Conservation (phyloP, 345 rosid species). For the Balakata baccata region DNA sequence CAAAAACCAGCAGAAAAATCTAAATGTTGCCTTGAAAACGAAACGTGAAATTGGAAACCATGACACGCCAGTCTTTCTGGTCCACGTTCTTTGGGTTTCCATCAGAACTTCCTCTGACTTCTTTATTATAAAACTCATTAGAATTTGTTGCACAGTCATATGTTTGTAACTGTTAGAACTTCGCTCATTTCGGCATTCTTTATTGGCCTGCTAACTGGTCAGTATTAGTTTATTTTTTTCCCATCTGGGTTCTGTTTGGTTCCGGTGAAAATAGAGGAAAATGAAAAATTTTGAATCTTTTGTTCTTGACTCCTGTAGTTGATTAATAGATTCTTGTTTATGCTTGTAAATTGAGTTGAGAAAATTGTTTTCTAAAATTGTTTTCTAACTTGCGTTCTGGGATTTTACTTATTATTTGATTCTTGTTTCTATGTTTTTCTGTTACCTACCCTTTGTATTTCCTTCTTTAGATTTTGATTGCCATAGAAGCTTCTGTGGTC, state of each 20-base stretch:
- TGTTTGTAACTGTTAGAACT: not conserved
- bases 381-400: not conserved
- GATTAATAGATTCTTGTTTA: not conserved
- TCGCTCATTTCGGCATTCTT: not conserved
- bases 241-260: constrained; percentile 24
- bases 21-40: not conserved
- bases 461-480: not conserved
- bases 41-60: constrained; percentile 1
- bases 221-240: not conserved
- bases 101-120: not conserved
- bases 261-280: not conserved
- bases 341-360: not conserved
- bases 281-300: not conserved
- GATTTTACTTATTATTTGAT: not conserved
- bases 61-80: constrained; percentile 3
- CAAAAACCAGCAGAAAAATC: not conserved
- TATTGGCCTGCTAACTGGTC: constrained; percentile 3
- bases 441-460: not conserved
- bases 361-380: not conserved
- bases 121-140: not conserved
- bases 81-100: not conserved
- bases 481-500: not conserved
- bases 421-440: not conserved
- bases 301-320: not conserved
- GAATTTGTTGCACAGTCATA: not conserved